Evolutionary conservation across 169 alveolate genomes (phyloP).

Genomic region (Plasmodium vinckei): DNA sequence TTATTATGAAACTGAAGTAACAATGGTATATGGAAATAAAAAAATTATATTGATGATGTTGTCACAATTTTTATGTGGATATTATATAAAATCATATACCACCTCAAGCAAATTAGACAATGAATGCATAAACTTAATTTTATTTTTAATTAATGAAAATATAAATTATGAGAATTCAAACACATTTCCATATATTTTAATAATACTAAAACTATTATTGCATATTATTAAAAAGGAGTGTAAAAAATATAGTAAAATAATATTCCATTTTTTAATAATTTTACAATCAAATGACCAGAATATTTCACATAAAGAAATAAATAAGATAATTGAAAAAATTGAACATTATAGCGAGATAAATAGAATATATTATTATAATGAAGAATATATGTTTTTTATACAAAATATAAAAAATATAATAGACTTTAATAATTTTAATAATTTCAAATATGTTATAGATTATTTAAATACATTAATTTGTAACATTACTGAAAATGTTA

Average conservation of each 20-base stretch:
- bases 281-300: constrained; percentile 27
- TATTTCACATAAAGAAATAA: constrained; percentile 25
- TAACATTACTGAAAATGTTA: constrained; percentile 36
- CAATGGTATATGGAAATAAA: constrained; percentile 32
- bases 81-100: constrained; percentile 3
- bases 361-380: constrained; percentile 32
- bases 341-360: constrained; percentile 29
- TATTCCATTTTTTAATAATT: constrained; percentile 59
- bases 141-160: constrained; percentile 64
- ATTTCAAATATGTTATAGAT: constrained; percentile 49
- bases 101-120: constrained; percentile 8
- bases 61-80: constrained; percentile 50
- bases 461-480: constrained; percentile 31
- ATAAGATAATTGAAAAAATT: constrained; percentile 41
- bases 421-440: constrained; percentile 42
- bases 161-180: constrained; percentile 37
- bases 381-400: constrained; percentile 33
- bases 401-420: constrained; percentile 23
- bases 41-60: constrained; percentile 55
- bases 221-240: constrained; percentile 40
- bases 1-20: background rate
- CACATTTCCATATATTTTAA: constrained; percentile 46
- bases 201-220: constrained; percentile 30
- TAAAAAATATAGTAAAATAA: constrained; percentile 47
- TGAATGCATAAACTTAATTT: constrained; percentile 39